Base-by-base conservation (phyloP, 228 moss, liverwort and hornwort genomes). In the Sphagnum magellanicum region DNA sequence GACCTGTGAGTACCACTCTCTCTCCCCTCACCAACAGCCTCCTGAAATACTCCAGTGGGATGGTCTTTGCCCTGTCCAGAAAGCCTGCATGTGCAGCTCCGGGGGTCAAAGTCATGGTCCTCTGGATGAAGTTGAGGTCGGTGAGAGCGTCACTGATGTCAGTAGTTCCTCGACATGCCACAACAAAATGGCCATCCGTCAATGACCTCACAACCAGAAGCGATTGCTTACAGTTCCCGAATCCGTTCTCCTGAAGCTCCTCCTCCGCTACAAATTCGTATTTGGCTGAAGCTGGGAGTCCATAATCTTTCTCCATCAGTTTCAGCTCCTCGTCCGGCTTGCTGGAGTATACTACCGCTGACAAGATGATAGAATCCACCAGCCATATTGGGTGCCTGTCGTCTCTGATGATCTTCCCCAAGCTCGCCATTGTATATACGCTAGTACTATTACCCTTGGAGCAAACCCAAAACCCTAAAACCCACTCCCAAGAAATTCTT, bases 351-450 rank as follows among this genome's bases (percentile, higher is more conserved):
- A 76, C 84, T 4, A 98, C 97, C 1, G 97, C 91, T 4, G 97
- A 98, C 17, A 98, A 73, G n/a, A 98, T 93, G 70, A 98, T 88
- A 6, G 97, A 74, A 71, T 98, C 97, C 72, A 98, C 80, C 62
- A 98, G 75, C 97, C 97, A 98, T 67, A 82, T 78, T 5, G 97
- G 97, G 76, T 98, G 97, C 57, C 91, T 77, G 71, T 98, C 97
- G 66, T 90, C 93, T 67, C 82, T 91, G 57, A 98, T 86, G 6
- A 98, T 93, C 79, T 93, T 90, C 52, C 88, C 97, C 50, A 98
- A 89, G 32, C 84, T 87, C 66, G 93, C 89, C 97, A 98, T 98
- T 5, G 14, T 4, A 7, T 4, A 4, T 8, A 5, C 59, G 55
- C 12, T 55, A 55, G 9, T 55, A 55, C 55, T 55, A 55, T 12